Percentiles rank a stretch among this genome's conserved stretches.
Conservation (phyloP, 306 rosid genomes). For the Cyamopsis tetragonoloba region DNA sequence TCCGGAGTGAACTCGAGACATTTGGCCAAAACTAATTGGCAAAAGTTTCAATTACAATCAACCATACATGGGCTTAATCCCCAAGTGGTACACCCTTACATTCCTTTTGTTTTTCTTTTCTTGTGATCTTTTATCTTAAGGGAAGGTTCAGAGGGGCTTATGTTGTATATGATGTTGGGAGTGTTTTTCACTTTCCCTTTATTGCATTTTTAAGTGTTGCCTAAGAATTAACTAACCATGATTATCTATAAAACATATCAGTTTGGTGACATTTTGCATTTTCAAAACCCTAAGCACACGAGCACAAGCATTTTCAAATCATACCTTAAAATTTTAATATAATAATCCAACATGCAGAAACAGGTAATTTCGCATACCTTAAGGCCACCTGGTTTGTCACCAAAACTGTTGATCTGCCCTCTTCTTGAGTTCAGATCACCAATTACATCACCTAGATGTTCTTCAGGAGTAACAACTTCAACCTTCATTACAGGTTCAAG, state of each 20-base stretch:
- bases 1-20: not conserved
- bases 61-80: not conserved
- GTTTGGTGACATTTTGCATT: not conserved
- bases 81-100: not conserved
- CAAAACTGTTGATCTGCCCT: slow-evolving; percentile 92
- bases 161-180: not conserved
- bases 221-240: not conserved
- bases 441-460: slow-evolving; percentile 93
- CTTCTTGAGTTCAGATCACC: slow-evolving; percentile 99
- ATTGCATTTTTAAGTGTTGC: slow-evolving; percentile 4
- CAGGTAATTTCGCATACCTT: slow-evolving; percentile 50
- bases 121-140: not conserved
- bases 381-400: slow-evolving; percentile 97
- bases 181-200: not conserved
- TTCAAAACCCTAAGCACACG: not conserved
- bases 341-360: not conserved
- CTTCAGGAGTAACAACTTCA: slow-evolving; percentile 95
- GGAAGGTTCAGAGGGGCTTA: not conserved
- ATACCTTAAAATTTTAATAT: not conserved
- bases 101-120: not conserved
- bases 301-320: not conserved
- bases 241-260: not conserved
- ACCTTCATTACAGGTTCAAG: slow-evolving; percentile 96
- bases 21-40: not conserved
- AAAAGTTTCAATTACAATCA: not conserved